Conservation (phyloP, 2,329 filamentous ascomycete species). For the Cladosporium sp. region DNA sequence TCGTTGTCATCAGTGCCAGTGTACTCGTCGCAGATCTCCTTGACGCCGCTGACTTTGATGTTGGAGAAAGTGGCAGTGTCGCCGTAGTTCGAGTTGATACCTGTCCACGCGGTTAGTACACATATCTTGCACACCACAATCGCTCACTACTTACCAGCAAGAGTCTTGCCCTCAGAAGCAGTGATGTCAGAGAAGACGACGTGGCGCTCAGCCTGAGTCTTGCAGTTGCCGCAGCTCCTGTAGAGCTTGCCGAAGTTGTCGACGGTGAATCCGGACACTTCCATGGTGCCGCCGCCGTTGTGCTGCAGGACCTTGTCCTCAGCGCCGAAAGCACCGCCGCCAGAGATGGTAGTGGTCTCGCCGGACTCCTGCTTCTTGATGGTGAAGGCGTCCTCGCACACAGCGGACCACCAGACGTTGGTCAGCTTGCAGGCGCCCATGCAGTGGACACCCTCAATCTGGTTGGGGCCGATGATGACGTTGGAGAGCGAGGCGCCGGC, state of each 20-base stretch:
- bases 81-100: slow-evolving; percentile 12
- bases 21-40: slow-evolving; percentile 9
- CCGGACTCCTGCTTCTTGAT: slow-evolving; percentile 24
- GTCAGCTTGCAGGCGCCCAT: slow-evolving; percentile 34
- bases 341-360: slow-evolving; percentile 22
- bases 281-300: slow-evolving; percentile 15
- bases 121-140: neutral
- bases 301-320: slow-evolving; percentile 18
- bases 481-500: slow-evolving; percentile 50
- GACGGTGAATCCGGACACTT: slow-evolving; percentile 6
- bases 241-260: slow-evolving; percentile 11
- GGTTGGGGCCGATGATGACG: slow-evolving; percentile 51
- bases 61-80: slow-evolving; percentile 11
- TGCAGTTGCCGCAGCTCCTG: slow-evolving; percentile 11
- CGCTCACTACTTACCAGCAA: slow-evolving; percentile 4
- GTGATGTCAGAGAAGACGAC: slow-evolving; percentile 9
- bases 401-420: slow-evolving; percentile 46
- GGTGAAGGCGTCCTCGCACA: slow-evolving; percentile 31
- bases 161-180: slow-evolving; percentile 5
- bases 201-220: slow-evolving; percentile 5
- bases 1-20: slow-evolving; percentile 16
- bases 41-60: slow-evolving; percentile 6
- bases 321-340: slow-evolving; percentile 30
- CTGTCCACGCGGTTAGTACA: slow-evolving; percentile 20
- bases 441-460: slow-evolving; percentile 52